Evolutionary conservation across 2,329 filamentous ascomycete species (phyloP).

Genomic region (Cladosporium austrohemisphaericum): DNA sequence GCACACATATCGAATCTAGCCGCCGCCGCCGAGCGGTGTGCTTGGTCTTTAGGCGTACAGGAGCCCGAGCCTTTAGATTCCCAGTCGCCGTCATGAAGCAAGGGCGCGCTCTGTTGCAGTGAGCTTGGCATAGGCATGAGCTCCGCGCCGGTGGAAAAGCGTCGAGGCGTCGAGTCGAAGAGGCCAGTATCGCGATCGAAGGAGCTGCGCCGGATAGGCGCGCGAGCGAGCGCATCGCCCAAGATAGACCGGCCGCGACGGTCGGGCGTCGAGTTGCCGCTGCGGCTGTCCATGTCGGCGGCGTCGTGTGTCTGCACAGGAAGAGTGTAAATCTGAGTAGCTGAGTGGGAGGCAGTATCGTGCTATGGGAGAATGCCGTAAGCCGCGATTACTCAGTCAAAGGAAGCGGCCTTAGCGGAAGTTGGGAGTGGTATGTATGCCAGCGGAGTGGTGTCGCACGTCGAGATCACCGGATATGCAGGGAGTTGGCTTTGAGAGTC

Average conservation of each 20-base stretch:
- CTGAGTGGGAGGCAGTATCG: no score
- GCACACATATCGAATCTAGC: slow-evolving; percentile 28
- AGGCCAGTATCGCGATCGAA: slow-evolving; percentile 30
- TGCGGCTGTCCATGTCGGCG: slow-evolving; percentile 15
- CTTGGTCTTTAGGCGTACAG: slow-evolving; percentile 24
- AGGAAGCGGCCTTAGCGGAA: no score
- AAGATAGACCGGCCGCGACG: slow-evolving; percentile 16
- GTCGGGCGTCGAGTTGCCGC: slow-evolving; percentile 11
- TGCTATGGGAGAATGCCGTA: no score
- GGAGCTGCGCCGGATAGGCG: slow-evolving; percentile 29
- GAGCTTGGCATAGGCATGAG: slow-evolving; percentile 29
- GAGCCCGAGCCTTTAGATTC: slow-evolving; percentile 12
- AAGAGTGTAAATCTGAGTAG: not conserved
- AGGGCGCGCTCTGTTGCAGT: slow-evolving; percentile 19
- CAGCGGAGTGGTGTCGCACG: not conserved
- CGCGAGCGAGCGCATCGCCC: slow-evolving; percentile 27
- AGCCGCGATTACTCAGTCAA: no score
- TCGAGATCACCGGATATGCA: not conserved
- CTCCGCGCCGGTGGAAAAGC: slow-evolving; percentile 33
- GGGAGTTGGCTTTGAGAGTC: not conserved
- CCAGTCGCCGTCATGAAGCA: slow-evolving; percentile 25
- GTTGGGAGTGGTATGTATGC: no score
- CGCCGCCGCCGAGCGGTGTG: slow-evolving; percentile 26
- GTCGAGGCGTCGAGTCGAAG: slow-evolving; percentile 30
- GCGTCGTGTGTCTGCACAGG: not conserved